Conservation (phyloP, 2,329 filamentous ascomycete genomes). For the Zasmidium citrigriseum region DNA sequence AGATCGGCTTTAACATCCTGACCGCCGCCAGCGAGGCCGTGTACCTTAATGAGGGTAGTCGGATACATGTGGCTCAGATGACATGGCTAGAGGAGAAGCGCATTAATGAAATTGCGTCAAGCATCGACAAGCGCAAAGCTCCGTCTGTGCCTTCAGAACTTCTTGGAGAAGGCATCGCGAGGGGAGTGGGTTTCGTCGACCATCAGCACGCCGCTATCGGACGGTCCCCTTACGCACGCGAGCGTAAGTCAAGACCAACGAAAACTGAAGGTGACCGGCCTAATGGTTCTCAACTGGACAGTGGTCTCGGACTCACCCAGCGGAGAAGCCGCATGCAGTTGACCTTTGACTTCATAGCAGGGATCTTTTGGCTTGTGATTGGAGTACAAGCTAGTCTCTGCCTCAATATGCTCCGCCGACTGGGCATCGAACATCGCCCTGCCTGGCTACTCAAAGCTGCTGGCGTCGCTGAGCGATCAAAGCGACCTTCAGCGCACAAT, state of each 20-base stretch:
- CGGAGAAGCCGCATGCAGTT: conserved; percentile 77
- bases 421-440: conserved; percentile 65
- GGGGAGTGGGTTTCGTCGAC: conserved; percentile 36
- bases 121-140: conserved; percentile 39
- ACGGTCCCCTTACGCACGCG: conserved; percentile 63
- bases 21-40: conserved; percentile 95
- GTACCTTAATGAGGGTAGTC: conserved; percentile 85
- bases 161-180: conserved; percentile 42
- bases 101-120: conserved; percentile 69
- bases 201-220: conserved; percentile 34
- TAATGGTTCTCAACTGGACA: conserved; percentile 38
- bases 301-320: conserved; percentile 77
- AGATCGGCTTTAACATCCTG: conserved; percentile 82
- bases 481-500: conserved; percentile 24
- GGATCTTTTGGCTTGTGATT: conserved; percentile 67
- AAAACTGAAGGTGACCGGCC: conserved; percentile 23
- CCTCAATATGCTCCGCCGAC: conserved; percentile 55
- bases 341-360: conserved; percentile 73
- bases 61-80: conserved; percentile 69
- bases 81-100: conserved; percentile 94
- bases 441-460: conserved; percentile 62
- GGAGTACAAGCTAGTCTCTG: conserved; percentile 59
- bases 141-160: conserved; percentile 45
- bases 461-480: conserved; percentile 40
- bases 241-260: conserved; percentile 55